Conservation (phyloP, 768 basidiomycete species). For the Clitopilus hobsonii region DNA sequence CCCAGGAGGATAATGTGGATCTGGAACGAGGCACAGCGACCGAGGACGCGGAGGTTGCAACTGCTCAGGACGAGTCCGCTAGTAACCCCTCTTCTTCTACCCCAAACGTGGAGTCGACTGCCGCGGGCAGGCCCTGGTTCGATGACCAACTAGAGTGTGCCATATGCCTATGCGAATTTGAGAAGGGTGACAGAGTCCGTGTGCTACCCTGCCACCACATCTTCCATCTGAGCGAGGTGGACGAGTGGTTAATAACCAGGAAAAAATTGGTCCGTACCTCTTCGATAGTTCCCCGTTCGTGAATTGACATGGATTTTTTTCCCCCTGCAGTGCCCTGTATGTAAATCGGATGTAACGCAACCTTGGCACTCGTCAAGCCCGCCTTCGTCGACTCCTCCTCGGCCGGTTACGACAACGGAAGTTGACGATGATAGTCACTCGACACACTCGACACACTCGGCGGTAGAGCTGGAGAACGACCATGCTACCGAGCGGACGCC, state of each 20-base stretch:
- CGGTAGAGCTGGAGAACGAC: not conserved
- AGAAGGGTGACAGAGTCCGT: constrained; percentile 82
- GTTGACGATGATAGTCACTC: not conserved
- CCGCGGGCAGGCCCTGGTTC: constrained; percentile 60
- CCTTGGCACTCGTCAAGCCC: constrained; percentile 20
- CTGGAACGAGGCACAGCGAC: constrained; percentile 31
- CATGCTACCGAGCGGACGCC: constrained; percentile 2
- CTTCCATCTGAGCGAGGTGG: constrained; percentile 89
- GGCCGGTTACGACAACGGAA: not conserved
- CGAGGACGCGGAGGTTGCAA: constrained; percentile 18
- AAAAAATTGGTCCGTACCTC: constrained; percentile 77
- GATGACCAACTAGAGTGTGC: constrained; percentile 84
- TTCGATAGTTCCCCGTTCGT: constrained; percentile 3
- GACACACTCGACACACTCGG: not conserved
- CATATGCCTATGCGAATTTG: constrained; percentile 87
- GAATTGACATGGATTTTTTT: constrained; percentile 3
- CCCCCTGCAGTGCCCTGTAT: constrained; percentile 73
- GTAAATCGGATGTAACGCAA: constrained; percentile 88
- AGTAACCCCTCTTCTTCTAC: constrained; percentile 37
- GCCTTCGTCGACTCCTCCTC: not conserved
- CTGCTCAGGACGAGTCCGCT: constrained; percentile 10
- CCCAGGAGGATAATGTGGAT: constrained; percentile 25
- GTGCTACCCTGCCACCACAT: constrained; percentile 93
- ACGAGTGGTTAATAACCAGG: constrained; percentile 87
- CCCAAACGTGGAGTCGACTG: constrained; percentile 18